Conservation (phyloP, 2,329 filamentous ascomycete genomes). For the Trichoderma gracile region DNA sequence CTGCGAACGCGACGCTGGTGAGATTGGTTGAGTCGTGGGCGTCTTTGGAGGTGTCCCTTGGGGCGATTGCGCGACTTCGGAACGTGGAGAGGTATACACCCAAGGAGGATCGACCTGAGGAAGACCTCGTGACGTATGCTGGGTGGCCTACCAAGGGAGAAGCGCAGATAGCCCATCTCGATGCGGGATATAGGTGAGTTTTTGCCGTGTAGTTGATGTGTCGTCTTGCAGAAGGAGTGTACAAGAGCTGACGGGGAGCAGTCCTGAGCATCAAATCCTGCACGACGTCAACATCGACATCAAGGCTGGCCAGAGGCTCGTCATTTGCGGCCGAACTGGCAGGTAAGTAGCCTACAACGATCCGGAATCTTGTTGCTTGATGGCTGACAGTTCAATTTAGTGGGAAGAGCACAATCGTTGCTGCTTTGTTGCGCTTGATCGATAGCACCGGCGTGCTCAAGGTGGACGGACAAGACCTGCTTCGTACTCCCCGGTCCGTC, state of each 20-base stretch:
- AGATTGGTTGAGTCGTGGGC: conserved; percentile 31
- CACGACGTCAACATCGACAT: conserved; percentile 28
- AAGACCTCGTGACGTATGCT: conserved; percentile 14
- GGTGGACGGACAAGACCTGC: conserved; percentile 36
- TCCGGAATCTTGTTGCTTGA: too few relatives aligned
- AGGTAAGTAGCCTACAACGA: conserved; percentile 27
- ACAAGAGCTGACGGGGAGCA: not conserved
- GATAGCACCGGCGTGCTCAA: conserved; percentile 33
- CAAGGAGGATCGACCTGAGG: conserved; percentile 25
- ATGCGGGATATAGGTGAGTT: conserved; percentile 29
- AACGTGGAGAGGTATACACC: conserved; percentile 28
- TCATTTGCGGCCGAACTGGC: conserved; percentile 33
- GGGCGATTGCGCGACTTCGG: conserved; percentile 31
- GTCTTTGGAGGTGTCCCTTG: conserved; percentile 31
- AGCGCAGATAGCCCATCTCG: conserved; percentile 26
- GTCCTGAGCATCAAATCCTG: conserved; percentile 27
- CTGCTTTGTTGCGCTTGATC: conserved; percentile 28
- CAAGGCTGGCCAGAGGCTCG: conserved; percentile 29
- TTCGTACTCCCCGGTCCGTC: conserved; percentile 28
- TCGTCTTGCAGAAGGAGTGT: not conserved
- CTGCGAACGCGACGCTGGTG: conserved; percentile 31
- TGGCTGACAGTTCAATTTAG: conserved; percentile 26
- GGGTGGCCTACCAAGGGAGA: conserved; percentile 30
- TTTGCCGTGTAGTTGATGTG: rapidly evolving
- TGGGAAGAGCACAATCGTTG: conserved; percentile 34